Base-by-base conservation (phyloP, 1,139 yeast species). In the Torulaspora pretoriensis region DNA sequence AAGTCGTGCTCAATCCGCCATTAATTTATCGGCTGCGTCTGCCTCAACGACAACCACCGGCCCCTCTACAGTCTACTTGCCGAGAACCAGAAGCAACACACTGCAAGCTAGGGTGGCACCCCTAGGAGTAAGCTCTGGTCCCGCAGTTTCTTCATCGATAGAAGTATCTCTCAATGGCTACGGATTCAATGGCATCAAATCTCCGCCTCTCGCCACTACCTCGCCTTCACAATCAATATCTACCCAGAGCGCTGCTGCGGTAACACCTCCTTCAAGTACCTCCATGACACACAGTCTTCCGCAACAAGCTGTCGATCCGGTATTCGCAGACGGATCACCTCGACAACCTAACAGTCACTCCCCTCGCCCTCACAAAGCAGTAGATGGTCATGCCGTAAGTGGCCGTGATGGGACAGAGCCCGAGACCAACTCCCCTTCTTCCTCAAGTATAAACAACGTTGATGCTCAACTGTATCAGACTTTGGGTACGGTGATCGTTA, bases 391-490 rank as follows among this genome's bases (percentile, higher is more conserved):
- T 9, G 36, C 52, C 48, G 36, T 40, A 47, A 28, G 61, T 55
- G 38, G 57, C 53, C 23, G 38, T 52, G 40, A 52, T 50, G 16
- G 56, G 51, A 8, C 63, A 49, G 47, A 45, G 4, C 33, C 45
- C n/a, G 46, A 43, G 17, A 27, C 54, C 4, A 48, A 52, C n/a
- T 34, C 50, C 6, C 40, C 52, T 3, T 45, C 62, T 8, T 30
- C 46, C 19, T 55, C 66, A 55, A 64, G 53, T 48, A 69, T 50
- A 57, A 61, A 75, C 3, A 86, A 82, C 33, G 80, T 83, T 24
- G 97, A 89, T 61, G 83, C 79, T 30, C 84, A 83, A 53, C 68
- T 92, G 43, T 86, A 83, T 56, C 82, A 78, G 35, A 77, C 92
- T n/a, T 76, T 90, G 35, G 78, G 74, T 35, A 73, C 77, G 26